A percentile compares a stretch with the other conserved stretches of the same genome.
Conservation (phyloP, 805 yeast species). For the Candida caryicola region DNA sequence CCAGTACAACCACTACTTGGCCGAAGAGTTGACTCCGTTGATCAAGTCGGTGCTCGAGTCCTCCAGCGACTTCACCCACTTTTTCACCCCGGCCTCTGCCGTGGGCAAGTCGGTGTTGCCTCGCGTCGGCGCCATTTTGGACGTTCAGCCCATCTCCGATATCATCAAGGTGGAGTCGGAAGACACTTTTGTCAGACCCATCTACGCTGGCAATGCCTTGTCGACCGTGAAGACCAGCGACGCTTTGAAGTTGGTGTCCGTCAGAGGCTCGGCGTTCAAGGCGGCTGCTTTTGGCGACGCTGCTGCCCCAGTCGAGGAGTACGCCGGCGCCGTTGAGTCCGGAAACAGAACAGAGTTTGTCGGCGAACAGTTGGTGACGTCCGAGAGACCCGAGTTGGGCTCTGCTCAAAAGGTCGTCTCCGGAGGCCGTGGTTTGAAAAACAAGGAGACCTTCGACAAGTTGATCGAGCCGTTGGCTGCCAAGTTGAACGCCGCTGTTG, state of each 20-base stretch:
- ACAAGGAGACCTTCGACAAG: slow-evolving; percentile 80
- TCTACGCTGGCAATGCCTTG: slow-evolving; percentile 93
- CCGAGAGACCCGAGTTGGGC: slow-evolving; percentile 88
- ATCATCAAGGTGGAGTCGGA: slow-evolving; percentile 63
- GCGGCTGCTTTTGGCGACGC: slow-evolving; percentile 36
- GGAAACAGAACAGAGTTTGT: slow-evolving; percentile 52
- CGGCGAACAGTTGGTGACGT: slow-evolving; percentile 67
- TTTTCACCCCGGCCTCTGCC: slow-evolving; percentile 79
- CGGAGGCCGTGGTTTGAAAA: slow-evolving; percentile 93
- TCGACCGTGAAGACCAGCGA: slow-evolving; percentile 77
- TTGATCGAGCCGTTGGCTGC: slow-evolving; percentile 81
- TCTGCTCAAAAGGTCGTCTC: slow-evolving; percentile 80
- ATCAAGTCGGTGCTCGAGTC: slow-evolving; percentile 45
- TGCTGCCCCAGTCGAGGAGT: slow-evolving; percentile 46
- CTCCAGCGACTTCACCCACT: slow-evolving; percentile 56
- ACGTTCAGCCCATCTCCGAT: slow-evolving; percentile 86
- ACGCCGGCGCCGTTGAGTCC: slow-evolving; percentile 27
- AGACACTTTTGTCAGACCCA: slow-evolving; percentile 84
- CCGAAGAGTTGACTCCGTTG: slow-evolving; percentile 80
- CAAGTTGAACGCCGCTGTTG: slow-evolving; percentile 84
- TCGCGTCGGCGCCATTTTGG: slow-evolving; percentile 78
- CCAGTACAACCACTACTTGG: slow-evolving; percentile 65
- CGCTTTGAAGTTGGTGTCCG: slow-evolving; percentile 63
- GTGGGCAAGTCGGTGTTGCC: slow-evolving; percentile 87
- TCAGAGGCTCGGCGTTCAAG: slow-evolving; percentile 80